phyloP scores from a whole-genome alignment of 805 yeast species.

The Torulaspora indica region DNA sequence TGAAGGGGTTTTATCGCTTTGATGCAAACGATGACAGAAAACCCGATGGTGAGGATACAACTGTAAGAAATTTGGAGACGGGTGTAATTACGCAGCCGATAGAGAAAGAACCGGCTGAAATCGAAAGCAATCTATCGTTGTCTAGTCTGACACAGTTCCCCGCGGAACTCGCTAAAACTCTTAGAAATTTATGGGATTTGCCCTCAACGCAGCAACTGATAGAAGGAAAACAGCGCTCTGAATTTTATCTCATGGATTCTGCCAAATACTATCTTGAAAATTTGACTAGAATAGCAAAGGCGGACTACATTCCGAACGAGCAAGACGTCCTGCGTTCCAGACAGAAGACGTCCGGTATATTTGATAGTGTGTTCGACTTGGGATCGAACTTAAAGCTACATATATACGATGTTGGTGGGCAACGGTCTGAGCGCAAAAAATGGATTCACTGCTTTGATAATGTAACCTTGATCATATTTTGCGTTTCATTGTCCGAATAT shows the following conservation, averaged over 20 bases:
- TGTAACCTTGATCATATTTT: slow-evolving; percentile 82
- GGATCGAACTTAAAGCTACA: slow-evolving; percentile 57
- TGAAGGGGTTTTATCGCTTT: slow-evolving; percentile 9
- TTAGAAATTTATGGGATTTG: slow-evolving; percentile 50
- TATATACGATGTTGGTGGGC: slow-evolving; percentile 89
- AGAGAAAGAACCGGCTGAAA: neutral
- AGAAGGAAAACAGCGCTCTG: slow-evolving; percentile 51
- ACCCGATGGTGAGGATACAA: slow-evolving; percentile 24
- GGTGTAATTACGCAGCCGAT: neutral
- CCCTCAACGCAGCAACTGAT: slow-evolving; percentile 56
- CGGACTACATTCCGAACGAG: slow-evolving; percentile 64
- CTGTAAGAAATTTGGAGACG: neutral
- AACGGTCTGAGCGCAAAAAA: slow-evolving; percentile 89
- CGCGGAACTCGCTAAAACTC: slow-evolving; percentile 43
- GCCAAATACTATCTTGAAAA: slow-evolving; percentile 72
- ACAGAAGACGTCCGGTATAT: slow-evolving; percentile 89
- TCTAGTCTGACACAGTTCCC: slow-evolving; percentile 40
- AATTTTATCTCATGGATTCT: slow-evolving; percentile 81
- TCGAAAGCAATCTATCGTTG: slow-evolving; percentile 44
- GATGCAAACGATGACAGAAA: slow-evolving; percentile 5
- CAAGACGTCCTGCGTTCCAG: slow-evolving; percentile 82
- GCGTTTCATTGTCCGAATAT: slow-evolving; percentile 87
- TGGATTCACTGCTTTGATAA: slow-evolving; percentile 98
- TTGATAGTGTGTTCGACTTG: slow-evolving; percentile 73
- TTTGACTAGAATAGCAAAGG: slow-evolving; percentile 48